These are phyloP conservation scores for Boletus coccyginus DNA, from an alignment of 768 basidiomycete species.

Conservation along the genomic window DNA sequence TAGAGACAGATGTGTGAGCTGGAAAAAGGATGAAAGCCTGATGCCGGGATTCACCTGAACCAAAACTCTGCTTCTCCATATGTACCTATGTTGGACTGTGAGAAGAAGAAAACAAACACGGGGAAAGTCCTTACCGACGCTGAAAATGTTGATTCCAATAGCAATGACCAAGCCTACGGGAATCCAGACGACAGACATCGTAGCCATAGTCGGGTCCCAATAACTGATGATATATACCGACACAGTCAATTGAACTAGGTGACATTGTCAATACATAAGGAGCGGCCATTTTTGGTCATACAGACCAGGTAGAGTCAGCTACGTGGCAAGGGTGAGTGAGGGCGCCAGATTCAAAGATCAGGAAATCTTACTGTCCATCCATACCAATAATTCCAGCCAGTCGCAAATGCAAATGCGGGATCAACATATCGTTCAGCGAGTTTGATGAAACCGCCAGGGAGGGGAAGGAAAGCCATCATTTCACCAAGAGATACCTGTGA, in stretches of 20 bases:
- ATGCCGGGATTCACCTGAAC: too few relatives aligned
- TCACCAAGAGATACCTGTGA: constrained; percentile 1
- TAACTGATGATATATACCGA: background rate
- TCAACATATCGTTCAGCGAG: constrained; percentile 2
- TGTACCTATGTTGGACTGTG: background rate
- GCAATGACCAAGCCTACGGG: background rate
- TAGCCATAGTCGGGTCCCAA: background rate
- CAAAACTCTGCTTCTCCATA: background rate
- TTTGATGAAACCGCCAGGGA: constrained; percentile 1
- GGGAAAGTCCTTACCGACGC: background rate
- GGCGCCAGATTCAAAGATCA: background rate
- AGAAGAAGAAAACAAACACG: background rate
- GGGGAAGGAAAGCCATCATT: background rate
- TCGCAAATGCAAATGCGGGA: constrained; percentile 1
- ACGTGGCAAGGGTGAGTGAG: background rate
- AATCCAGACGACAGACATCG: background rate
- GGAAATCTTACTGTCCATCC: background rate
- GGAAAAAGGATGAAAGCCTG: too few relatives aligned
- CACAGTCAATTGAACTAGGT: background rate
- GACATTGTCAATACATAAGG: background rate
- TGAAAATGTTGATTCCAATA: background rate
- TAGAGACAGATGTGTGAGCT: too few relatives aligned
- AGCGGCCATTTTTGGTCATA: background rate
- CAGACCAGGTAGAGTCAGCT: background rate
- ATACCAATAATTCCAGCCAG: constrained; percentile 5